Base-by-base conservation (phyloP, 495 filamentous ascomycete genomes). In the Schizothecium vesticola region DNA sequence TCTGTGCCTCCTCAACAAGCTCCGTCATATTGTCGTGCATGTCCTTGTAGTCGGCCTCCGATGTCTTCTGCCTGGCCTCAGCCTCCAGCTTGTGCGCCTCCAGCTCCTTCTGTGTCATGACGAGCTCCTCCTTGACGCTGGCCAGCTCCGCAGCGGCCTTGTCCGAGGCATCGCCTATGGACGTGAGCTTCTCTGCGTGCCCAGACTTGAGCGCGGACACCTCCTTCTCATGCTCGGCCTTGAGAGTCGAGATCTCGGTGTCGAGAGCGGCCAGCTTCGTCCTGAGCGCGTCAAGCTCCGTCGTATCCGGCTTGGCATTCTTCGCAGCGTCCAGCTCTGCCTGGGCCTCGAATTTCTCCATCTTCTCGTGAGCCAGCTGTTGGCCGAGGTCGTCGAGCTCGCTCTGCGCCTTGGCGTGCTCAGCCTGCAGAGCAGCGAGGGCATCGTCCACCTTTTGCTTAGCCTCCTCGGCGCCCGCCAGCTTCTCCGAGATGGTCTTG, bases 1-100 rank as follows among this genome's bases (percentile, higher is more conserved):
- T 80, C 66, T 82, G 77, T 64, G 82, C 83, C 73, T 85, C 83
- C 69, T 84, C 81, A 7, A 82, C 78, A 60, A 84, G 74, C 69
- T 78, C 70, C 10, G 79, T 81, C 76, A 86, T 74, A 65, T 81
- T 85, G 24, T 86, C 83, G 66, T 87, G 83, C 82, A 86, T 82
- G 66, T 84, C 82, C 70, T 84, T 81, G 74, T 85, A 86, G 71
- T 87, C 85, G 25, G 82, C 78, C 74, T 81, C 75, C 23, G 81
- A 78, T 23, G 79, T 84, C 77, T 83, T 81, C 25, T 76, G 67
- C 69, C 78, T 81, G 12, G 78, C 77, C 22, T 80, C 76, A 28
- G 76, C 74, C 59, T 80, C 79, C 11, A 78, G 74, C 76, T 75
- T 76, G 67, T 77, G 73, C n/a, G 80, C 79, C 63, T 84, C 80